These are phyloP conservation scores for Wickerhamiella parazyma DNA, from an alignment of 805 yeast genomes.

Conservation along the genomic window DNA sequence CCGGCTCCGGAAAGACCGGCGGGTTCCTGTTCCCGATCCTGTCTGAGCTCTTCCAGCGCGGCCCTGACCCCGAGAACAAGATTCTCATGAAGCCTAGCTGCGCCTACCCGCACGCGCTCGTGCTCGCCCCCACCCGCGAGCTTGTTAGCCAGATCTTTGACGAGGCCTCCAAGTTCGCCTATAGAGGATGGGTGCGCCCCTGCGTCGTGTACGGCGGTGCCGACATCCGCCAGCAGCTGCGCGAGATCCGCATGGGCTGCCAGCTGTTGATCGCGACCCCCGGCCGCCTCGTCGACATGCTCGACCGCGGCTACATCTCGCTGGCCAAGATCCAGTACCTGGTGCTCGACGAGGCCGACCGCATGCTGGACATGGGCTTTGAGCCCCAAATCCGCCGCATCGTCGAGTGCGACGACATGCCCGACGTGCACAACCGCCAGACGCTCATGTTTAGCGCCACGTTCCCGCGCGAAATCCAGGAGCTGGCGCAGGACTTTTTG, in stretches of 20 bases:
- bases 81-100: conserved; percentile 31
- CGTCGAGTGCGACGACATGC: conserved; percentile 97
- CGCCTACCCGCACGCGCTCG: conserved; percentile 87
- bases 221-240: conserved; percentile 74
- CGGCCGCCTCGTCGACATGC: conserved; percentile 92
- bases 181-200: conserved; percentile 97
- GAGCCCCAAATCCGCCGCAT: conserved; percentile 98
- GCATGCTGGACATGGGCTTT: conserved; percentile 99
- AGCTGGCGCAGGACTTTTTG: conserved; percentile 93
- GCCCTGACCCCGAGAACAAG: conserved; percentile 52
- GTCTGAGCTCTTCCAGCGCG: conserved; percentile 75
- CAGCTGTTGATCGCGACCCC: conserved; percentile 97
- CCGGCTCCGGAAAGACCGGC: conserved; percentile 99
- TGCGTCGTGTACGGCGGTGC: conserved; percentile 99
- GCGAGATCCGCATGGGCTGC: conserved; percentile 85
- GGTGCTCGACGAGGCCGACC: conserved; percentile 97
- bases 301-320: conserved; percentile 90
- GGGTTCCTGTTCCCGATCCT: conserved; percentile 97
- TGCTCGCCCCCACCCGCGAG: conserved; percentile 99
- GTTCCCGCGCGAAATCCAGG: conserved; percentile 95
- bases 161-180: conserved; percentile 88
- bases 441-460: conserved; percentile 98
- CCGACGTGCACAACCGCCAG: conserved; percentile 79
- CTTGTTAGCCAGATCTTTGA: conserved; percentile 93
- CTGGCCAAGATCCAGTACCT: conserved; percentile 80